A percentile compares a stretch with the other conserved stretches of the same genome.
Conservation (phyloP, 192 early-diverging fungal genomes). For the Linnemannia elongata region DNA sequence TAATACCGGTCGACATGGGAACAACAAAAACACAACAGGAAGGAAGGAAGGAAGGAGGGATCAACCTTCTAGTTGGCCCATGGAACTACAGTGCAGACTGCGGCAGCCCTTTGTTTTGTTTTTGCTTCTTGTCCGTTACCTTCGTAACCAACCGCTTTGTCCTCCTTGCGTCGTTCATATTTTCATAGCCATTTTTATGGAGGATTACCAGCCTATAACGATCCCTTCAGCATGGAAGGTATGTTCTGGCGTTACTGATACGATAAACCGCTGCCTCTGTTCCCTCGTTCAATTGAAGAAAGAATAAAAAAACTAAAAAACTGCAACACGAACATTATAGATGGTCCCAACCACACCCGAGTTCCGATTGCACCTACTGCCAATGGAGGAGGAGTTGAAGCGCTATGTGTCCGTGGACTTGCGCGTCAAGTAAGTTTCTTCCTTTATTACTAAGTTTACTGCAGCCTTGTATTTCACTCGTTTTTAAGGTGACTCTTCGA, state of each 20-base stretch:
- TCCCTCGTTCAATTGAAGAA: background rate
- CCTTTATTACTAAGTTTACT: background rate
- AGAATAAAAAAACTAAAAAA: background rate
- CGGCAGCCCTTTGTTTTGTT: background rate
- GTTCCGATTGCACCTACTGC: constrained; percentile 65
- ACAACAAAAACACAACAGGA: background rate
- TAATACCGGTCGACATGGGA: background rate
- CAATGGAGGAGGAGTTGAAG: constrained; percentile 61
- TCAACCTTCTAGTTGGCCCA: background rate
- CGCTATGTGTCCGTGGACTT: constrained; percentile 64
- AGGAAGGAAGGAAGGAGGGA: background rate
- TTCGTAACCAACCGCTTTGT: background rate
- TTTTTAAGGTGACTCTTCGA: background rate
- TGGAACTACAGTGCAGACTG: background rate
- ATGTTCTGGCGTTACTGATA: background rate
- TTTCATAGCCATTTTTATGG: constrained; percentile 70
- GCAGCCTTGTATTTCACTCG: background rate
- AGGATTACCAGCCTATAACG: constrained; percentile 64
- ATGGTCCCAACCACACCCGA: constrained; percentile 61
- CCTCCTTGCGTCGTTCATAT: background rate
- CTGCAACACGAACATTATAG: constrained; percentile 16
- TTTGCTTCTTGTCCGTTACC: background rate
- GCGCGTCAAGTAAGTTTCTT: constrained; percentile 61
- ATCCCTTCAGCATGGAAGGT: constrained; percentile 69
- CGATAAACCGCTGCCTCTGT: background rate